Conservation (phyloP, 176 grass and related monocot species). For the Carex scoparia region DNA sequence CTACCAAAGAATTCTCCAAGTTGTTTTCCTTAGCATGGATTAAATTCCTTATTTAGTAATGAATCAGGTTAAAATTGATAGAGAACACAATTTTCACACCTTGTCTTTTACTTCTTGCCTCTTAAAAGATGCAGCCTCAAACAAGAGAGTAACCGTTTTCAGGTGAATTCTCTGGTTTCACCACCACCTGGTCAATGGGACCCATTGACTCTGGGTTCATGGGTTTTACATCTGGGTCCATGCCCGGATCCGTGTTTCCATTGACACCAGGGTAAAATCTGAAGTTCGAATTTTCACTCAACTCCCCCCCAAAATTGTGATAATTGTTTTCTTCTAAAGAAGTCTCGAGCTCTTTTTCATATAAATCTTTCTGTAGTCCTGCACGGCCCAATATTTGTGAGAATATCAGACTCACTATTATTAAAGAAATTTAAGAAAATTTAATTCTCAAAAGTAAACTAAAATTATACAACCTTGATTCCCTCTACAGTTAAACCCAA, state of each 20-base stretch:
- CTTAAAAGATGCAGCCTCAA: neutral
- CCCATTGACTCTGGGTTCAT: constrained; percentile 7
- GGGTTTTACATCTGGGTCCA: constrained; percentile 2
- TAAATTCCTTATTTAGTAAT: neutral
- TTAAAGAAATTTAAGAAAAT: neutral
- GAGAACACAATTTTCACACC: neutral
- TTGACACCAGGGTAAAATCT: neutral
- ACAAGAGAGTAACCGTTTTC: neutral
- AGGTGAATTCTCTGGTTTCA: neutral
- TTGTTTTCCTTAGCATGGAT: neutral
- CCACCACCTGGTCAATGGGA: constrained; percentile 1
- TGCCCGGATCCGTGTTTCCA: neutral
- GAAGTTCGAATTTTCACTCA: constrained; percentile 12
- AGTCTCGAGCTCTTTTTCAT: constrained; percentile 15
- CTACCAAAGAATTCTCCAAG: neutral
- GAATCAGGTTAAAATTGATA: neutral
- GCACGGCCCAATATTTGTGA: neutral
- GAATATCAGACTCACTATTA: constrained; percentile 9
- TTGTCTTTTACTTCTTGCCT: neutral
- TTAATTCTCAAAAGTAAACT: neutral
- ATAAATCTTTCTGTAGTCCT: constrained; percentile 7
- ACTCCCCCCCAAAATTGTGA: constrained; percentile 9
- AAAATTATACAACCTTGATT: neutral
- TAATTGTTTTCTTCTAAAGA: constrained; percentile 15
- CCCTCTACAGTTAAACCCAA: neutral